Conservation (phyloP, 805 yeast species). For the Maudiozyma saulgeensis region DNA sequence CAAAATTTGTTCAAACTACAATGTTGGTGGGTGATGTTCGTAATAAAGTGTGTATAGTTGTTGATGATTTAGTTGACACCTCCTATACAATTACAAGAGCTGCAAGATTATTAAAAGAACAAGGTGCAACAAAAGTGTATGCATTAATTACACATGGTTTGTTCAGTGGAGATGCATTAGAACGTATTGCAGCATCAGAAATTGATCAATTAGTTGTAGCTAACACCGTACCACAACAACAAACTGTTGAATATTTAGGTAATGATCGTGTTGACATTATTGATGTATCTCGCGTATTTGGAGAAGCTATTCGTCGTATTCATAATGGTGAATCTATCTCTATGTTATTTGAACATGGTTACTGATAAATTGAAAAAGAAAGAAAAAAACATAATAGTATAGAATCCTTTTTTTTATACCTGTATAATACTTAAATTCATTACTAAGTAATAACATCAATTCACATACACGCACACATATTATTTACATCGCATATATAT, state of each 20-base stretch:
- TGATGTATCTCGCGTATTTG: constrained; percentile 81
- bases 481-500: no score
- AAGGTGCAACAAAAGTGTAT: constrained; percentile 80
- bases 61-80: constrained; percentile 93
- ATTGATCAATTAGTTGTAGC: constrained; percentile 84
- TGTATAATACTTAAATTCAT: neutral
- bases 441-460: no score
- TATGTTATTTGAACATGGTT: constrained; percentile 79
- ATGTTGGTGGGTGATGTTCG: constrained; percentile 95
- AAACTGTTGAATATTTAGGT: constrained; percentile 43
- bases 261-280: constrained; percentile 58
- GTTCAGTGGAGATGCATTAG: constrained; percentile 83
- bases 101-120: constrained; percentile 81
- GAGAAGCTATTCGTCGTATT: constrained; percentile 90
- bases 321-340: constrained; percentile 96
- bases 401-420: neutral
- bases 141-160: constrained; percentile 90
- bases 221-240: constrained; percentile 80
- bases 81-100: constrained; percentile 88
- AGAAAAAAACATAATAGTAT: neutral
- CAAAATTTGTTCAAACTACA: constrained; percentile 55
- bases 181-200: constrained; percentile 52
- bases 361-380: constrained; percentile 13
- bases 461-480: no score
- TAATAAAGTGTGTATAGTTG: constrained; percentile 75